Evolutionary conservation across 1,284 basidiomycete species (phyloP), one percentile per base, ranked within the genome.

Genomic region (Pseudozyma thailandica): DNA sequence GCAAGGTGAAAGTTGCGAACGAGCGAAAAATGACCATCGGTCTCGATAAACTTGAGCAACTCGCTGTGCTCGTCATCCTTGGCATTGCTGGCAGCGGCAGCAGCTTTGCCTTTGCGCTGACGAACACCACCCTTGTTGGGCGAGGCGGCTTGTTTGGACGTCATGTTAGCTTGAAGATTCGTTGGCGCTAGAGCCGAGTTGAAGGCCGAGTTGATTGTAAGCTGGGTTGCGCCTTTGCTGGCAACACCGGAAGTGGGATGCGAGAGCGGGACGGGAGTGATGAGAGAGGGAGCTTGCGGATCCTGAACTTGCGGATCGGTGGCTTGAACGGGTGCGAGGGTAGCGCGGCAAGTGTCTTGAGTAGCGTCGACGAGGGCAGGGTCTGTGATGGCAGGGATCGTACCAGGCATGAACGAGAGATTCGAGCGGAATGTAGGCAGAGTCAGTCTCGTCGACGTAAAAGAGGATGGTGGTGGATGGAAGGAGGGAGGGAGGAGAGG

Each of bases 1-100:
- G 95, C 95, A 31, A 98, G 89, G 59, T 94, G 93, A 83, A 99
- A 98, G 85, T 98, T 98, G 77, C 95, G 78, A 1, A 82, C 81
- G 13, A 82, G 73, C 23, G 74, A 77, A 47, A 82, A 82, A 48
- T 82, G 81, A n/a, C 81, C 81, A 26, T 73, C 66, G 5, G 80
- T 81, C 54, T 82, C 81, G 44, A 82, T 58, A 26, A 82, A 82
- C 30, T 73, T 71, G 69, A 74, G 63, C 44, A 82, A 61, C 42
- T 79, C 66, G 26, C 38, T 51, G 41, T 15, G 12, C 9, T 25
- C 23, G n/a, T 39, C 21, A 12, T 50, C 37, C 6, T 18, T 44
- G 6, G 13, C 13, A 30, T 10, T n/a, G 41, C 5, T 25, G 12
- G 41, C 41, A n/a, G 20, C 7, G 7, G 33, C 35, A 12, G 48